Evolutionary conservation across 352 stramenopile genomes (phyloP), one percentile per base, ranked within the genome.

Genomic region (Phytophthora capsici): DNA sequence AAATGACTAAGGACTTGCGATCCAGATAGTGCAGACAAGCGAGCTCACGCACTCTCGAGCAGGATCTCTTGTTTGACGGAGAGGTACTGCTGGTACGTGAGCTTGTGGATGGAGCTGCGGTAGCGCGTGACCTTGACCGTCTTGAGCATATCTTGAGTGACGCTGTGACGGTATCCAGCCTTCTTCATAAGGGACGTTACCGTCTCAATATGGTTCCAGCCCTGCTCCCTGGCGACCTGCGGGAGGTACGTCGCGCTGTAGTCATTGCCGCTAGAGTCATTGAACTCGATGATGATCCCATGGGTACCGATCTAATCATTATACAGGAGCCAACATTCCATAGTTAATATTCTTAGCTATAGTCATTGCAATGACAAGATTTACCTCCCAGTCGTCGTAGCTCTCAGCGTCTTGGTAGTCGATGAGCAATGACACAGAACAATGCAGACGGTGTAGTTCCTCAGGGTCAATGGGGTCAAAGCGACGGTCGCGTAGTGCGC

Each of bases 281-380:
- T 72, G 59, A 94, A 92, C 51, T 90, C 79, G 66, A 94, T 90
- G 63, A 92, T 88, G 58, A 94, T 92, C 37, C 86, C 86, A 41
- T 94, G 84, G 12, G 78, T 78, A 47, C 80, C 86, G 34, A 91
- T 78, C 82, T 91, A 25, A 22, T 5, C 13, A 25, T 32, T 61
- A 26, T 34, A 52, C 17, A 44, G 37, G 25, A 23, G 37, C 6
- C 25, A 64, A 20, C 13, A 23, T 16, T n/a, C 8, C 6, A 2
- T 43, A 13, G 28, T 34, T 47, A 38, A 25, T 12, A 40, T 7
- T 16, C 20, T 12, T 12, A 26, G 7, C 6, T 47, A 13, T 17
- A 16, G 17, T 38, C 6, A 53, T 17, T 30, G 23, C 16, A 36
- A 9, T 7, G 25, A 4, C 32, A 36, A 20, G 9, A 19, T 57